Evolutionary conservation across 2,329 filamentous ascomycete genomes (phyloP).

Genomic region (Emydomyces testavorans): DNA sequence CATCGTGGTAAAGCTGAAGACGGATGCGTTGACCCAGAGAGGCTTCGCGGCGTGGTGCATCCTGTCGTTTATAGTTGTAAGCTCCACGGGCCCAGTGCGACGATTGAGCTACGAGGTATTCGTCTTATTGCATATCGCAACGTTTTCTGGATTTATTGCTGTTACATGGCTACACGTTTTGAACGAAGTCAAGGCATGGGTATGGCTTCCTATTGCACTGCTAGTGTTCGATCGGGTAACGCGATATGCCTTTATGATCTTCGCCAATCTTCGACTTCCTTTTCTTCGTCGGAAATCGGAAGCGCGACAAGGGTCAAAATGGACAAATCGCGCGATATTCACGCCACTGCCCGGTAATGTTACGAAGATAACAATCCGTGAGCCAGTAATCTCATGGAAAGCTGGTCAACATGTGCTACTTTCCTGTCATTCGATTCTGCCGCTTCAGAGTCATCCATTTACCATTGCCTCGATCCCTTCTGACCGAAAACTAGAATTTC

Average conservation of each 20-base stretch:
- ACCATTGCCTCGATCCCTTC: constrained; percentile 48
- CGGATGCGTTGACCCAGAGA: constrained; percentile 39
- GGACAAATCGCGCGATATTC: constrained; percentile 36
- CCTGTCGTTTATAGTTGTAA: constrained; percentile 42
- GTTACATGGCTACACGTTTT: constrained; percentile 41
- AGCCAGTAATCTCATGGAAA: constrained; percentile 47
- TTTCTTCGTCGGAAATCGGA: constrained; percentile 20
- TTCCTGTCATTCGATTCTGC: constrained; percentile 45
- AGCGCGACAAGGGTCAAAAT: constrained; percentile 18
- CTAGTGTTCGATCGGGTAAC: constrained; percentile 36
- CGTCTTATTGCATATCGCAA: constrained; percentile 44
- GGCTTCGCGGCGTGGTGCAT: constrained; percentile 45
- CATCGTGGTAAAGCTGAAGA: constrained; percentile 38
- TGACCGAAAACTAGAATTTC: constrained; percentile 46
- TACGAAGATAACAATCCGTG: constrained; percentile 45
- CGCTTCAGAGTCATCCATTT: constrained; percentile 53
- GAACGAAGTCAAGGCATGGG: constrained; percentile 32
- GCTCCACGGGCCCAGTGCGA: constrained; percentile 41
- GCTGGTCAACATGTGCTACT: constrained; percentile 55
- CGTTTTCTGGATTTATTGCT: constrained; percentile 39
- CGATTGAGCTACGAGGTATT: constrained; percentile 44
- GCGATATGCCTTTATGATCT: constrained; percentile 28
- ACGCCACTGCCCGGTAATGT: constrained; percentile 44
- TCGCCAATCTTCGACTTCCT: constrained; percentile 34
- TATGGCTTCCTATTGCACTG: constrained; percentile 40